Base-by-base conservation (phyloP, 2,329 filamentous ascomycete genomes). In the Hortaea sp. region DNA sequence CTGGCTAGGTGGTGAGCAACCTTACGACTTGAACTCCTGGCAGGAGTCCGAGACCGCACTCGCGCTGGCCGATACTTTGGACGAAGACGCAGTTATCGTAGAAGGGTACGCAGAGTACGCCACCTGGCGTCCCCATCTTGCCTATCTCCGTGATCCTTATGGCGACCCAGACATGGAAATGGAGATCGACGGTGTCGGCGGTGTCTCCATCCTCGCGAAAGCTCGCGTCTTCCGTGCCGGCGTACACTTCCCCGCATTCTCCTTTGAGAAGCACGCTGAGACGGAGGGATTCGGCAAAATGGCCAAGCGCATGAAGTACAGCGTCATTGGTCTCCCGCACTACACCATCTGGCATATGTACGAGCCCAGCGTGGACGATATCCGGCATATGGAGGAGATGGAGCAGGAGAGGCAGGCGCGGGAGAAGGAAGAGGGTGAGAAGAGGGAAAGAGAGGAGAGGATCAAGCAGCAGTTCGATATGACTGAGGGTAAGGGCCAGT, bases 271-370 rank as follows among this genome's bases (percentile, higher is more conserved):
- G 69, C 92, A 98, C 65, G 92, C 92, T 5, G 92, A 98, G 67
- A 98, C 92, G 0, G 92, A 98, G 71, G 92, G 88, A 0, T 98
- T 98, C 63, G 92, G 92, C 69, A 98, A 98, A 89, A 98, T 98
- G 92, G 87, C 92, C 11, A 92, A 88, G 66, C 83, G 87, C 49
- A 97, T 98, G 92, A 77, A 85, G 49, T 97, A 87, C 62, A 95
- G 89, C 0, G 92, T 98, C 12, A 85, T 98, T 48, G 92, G 92
- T 30, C 75, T 98, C 41, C 92, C 92, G 5, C 92, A 98, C 64
- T 98, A 98, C 67, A 95, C 88, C 1, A 95, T 98, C 54, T 98
- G 92, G 92, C 92, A 98, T 81, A 75, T 98, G 60, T 98, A 98
- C 71, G 92, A 98, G 67, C 92, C 92, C n/a, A 95, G 88, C 59